These are phyloP conservation scores for Malus hybrid DNA, from an alignment of 331 rosid species.

Conservation along the genomic window DNA sequence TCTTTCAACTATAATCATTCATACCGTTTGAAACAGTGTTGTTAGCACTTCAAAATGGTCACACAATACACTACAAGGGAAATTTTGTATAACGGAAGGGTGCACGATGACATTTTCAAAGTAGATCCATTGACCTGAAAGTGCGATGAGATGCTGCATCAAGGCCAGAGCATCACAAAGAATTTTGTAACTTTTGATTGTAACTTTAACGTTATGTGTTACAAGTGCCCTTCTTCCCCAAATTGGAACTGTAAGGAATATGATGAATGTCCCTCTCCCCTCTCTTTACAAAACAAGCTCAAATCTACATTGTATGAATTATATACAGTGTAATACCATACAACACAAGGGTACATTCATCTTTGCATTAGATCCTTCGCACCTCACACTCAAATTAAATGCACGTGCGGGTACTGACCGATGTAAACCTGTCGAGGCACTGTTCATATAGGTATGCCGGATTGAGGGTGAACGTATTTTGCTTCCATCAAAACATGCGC, in stretches of 20 bases:
- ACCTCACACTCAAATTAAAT: conserved; percentile 24
- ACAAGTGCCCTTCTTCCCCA: conserved; percentile 16
- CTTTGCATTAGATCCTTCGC: conserved; percentile 19
- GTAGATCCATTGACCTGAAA: too few species aligned
- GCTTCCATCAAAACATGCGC: conserved; percentile 8
- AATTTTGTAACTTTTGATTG: not conserved
- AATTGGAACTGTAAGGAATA: conserved; percentile 20
- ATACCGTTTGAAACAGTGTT: not conserved
- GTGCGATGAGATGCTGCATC: not conserved
- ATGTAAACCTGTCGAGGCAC: conserved; percentile 16
- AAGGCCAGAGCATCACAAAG: not conserved
- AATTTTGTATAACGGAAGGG: not conserved
- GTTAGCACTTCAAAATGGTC: not conserved
- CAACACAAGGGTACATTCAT: conserved; percentile 32
- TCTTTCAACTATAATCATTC: not conserved
- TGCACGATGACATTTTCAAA: not conserved
- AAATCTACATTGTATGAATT: conserved; percentile 37
- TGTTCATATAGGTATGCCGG: conserved; percentile 1
- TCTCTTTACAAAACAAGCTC: conserved; percentile 51
- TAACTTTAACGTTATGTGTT: not conserved
- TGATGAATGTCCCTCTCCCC: conserved; percentile 10
- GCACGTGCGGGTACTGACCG: conserved; percentile 8
- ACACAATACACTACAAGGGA: not conserved
- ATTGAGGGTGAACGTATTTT: not conserved
- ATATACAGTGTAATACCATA: conserved; percentile 58